Base-by-base conservation (phyloP, 2,329 filamentous ascomycete species). In the Sporothrix protearum region DNA sequence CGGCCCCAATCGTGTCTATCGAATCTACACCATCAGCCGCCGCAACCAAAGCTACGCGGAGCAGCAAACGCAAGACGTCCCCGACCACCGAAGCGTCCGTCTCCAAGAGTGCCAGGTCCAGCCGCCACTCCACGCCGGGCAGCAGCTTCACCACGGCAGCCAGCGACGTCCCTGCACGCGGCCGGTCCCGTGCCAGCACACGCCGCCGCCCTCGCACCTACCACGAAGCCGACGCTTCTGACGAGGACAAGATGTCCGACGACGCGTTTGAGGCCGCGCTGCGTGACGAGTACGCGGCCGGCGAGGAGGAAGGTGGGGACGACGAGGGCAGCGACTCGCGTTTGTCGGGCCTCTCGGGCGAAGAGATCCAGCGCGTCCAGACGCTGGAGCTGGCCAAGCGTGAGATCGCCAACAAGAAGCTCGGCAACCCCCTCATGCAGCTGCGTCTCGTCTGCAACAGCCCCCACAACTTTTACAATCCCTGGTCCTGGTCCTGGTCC, bases 401-500 rank as follows among this genome's bases (percentile, higher is more conserved):
- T 70, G 93, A 97, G 79, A 92, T 98, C n/a, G 85, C 89, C 3
- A 88, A 88, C 57, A 98, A 98, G 83, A 97, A 97, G 77, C 85
- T 98, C 1, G 94, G 96, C 63, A 99, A 99, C 75, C 92, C 94
- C 0, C 82, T 98, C 25, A 93, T 97, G 85, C 96, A 99, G 79
- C 88, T 97, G 3, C 91, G 96, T 0, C 86, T 97, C 0, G 93
- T 93, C 12, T 98, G 96, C 80, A 97, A 99, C 80, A 93, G 90
- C 0, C 96, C 96, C 0, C 94, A 97, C 80, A 97, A 97, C 78
- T 98, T 99, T 79, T 98, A 97, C 81, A 96, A 94, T 78, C 95
- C 96, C 0, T 98, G 95, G 87, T 85, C 87, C 0, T 83, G 84
- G 69, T n/a, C 96, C 0, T 98, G 95, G 87, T 85, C 87, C 0